Conservation (phyloP, 2,329 filamentous ascomycete genomes). For the Neopestalotiopsis rosae region DNA sequence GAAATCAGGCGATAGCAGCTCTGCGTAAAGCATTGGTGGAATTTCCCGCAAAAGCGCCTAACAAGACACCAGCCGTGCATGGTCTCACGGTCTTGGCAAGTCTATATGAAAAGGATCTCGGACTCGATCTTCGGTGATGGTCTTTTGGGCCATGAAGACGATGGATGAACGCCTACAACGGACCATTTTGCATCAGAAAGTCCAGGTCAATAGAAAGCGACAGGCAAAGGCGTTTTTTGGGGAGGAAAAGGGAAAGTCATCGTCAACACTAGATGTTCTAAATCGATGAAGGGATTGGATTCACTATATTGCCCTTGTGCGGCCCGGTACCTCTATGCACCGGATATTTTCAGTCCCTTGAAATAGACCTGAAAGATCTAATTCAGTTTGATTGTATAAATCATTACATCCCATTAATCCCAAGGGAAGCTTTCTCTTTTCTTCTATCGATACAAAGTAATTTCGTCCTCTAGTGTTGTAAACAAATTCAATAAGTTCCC, state of each 20-base stretch:
- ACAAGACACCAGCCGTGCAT: constrained; percentile 53
- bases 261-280: neutral
- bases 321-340: neutral
- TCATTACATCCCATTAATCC: neutral
- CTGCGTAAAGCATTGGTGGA: constrained; percentile 75
- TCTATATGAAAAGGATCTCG: constrained; percentile 55
- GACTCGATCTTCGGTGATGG: constrained; percentile 45
- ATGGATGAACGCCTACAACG: neutral
- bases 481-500: neutral
- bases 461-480: constrained; percentile 19
- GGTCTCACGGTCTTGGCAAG: constrained; percentile 60
- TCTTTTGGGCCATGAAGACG: neutral
- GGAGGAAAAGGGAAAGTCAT: neutral
- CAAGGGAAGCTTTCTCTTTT: neutral
- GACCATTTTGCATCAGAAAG: neutral
- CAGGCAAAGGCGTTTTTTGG: neutral
- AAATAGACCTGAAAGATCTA: constrained; percentile 4
- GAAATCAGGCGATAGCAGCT: constrained; percentile 74
- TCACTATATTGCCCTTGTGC: neutral
- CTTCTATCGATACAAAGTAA: neutral
- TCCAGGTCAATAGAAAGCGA: neutral
- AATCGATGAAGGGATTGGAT: neutral
- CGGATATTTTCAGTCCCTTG: constrained; percentile 1
- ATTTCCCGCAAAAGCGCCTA: constrained; percentile 64
- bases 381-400: neutral